Base-by-base conservation (phyloP, 495 filamentous ascomycete species). In the Neurospora sp. region DNA sequence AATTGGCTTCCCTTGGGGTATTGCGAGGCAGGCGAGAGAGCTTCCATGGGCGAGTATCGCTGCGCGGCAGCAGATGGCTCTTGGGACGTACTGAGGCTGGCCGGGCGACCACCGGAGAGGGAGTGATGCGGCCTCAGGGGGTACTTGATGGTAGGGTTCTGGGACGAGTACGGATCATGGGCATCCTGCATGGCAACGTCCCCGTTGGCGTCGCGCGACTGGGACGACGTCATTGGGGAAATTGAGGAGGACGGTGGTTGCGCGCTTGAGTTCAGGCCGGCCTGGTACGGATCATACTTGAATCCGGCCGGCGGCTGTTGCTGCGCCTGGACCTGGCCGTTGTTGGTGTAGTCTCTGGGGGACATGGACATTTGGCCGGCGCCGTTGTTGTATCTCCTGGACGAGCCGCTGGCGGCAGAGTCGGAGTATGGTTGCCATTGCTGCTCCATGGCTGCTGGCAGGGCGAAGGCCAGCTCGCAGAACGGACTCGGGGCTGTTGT, bases 11-110 rank as follows among this genome's bases (percentile, higher is more conserved):
- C 83, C 68, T 80, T 73, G 69, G 79, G 76, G 77, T 87, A 87
- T 10, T 86, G 84, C 22, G 86, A 88, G 40, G 85, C 85, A 41
- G 85, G 87, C 70, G 85, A 85, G 35, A 95, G 82, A 7, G 89
- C 88, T 77, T 96, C 94, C 94, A 97, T 97, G 69, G 95, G 96
- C 14, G 94, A 97, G 81, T 99, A 98, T 77, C 95, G 88, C 78
- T 95, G 92, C 68, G 94, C 93, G 61, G 94, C 92, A 42, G 92
- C 86, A 35, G 92, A 93, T 72, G 92, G 92, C 74, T 95, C 93
- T 71, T 89, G 89, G 27, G 88, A 82, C 22, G 93, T 85, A 78
- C 88, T 89, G 69, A 90, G 85, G 76, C 75, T 81, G 44, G 83
- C 72, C 14, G 82, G 37, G 73, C 86, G 84, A 47, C 82, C 77